Conservation (phyloP, 306 rosid species). For the Lotus japonicus region DNA sequence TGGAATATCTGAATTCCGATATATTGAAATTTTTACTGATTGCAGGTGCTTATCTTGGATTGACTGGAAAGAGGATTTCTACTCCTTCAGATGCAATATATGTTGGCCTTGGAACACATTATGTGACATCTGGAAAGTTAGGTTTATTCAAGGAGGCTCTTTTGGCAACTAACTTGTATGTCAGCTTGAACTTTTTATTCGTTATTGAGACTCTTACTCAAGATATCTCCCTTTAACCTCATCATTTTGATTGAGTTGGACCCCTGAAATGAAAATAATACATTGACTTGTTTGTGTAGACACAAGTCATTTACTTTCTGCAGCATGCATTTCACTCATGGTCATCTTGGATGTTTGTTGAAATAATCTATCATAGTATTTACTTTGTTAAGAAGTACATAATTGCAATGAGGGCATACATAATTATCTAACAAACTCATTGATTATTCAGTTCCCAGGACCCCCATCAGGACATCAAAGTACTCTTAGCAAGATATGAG, state of each 20-base stretch:
- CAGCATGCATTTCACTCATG: neutral
- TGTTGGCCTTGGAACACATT: slow-evolving; percentile 90
- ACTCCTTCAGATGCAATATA: slow-evolving; percentile 86
- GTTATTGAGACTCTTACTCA: neutral
- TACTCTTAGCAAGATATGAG: slow-evolving; percentile 58
- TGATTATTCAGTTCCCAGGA: slow-evolving; percentile 67
- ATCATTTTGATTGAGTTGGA: slow-evolving; percentile 2
- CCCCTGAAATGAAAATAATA: neutral
- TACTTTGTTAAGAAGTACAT: neutral
- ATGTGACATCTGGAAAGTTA: slow-evolving; percentile 79
- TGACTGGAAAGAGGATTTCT: slow-evolving; percentile 88
- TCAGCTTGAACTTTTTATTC: slow-evolving; percentile 14
- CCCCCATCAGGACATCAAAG: slow-evolving; percentile 72
- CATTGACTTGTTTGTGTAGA: neutral
- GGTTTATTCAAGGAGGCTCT: slow-evolving; percentile 79
- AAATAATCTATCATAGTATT: neutral
- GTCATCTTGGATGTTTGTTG: slow-evolving; percentile 1
- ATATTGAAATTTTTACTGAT: slow-evolving; percentile 7
- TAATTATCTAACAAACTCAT: slow-evolving; percentile 14
- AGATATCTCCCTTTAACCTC: slow-evolving; percentile 6
- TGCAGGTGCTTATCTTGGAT: slow-evolving; percentile 90
- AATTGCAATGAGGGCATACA: neutral
- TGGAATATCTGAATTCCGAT: neutral
- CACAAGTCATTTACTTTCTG: slow-evolving; percentile 1
- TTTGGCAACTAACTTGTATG: slow-evolving; percentile 73